phyloP scores from a whole-genome alignment of 306 rosid species.

The Cercis canadensis region DNA sequence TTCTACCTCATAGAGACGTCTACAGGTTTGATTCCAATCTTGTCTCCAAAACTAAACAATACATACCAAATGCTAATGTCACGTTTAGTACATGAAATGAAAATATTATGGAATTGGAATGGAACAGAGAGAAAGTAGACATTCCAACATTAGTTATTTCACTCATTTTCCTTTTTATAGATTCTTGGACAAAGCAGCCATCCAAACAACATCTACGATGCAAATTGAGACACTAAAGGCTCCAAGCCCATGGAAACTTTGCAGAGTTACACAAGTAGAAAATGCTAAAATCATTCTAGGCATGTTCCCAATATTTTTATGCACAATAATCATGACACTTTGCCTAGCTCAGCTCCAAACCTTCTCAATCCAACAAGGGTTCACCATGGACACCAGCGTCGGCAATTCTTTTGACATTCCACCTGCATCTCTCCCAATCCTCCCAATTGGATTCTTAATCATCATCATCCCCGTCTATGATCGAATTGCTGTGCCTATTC shows the following conservation, averaged over 20 bases:
- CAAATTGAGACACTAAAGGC: conserved; percentile 35
- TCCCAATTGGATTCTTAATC: conserved; percentile 73
- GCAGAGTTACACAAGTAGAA: conserved; percentile 96
- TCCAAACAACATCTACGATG: conserved; percentile 38
- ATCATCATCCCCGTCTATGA: conserved; percentile 78
- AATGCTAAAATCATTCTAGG: conserved; percentile 76
- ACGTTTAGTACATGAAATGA: too few species aligned
- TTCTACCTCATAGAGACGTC: conserved; percentile 71
- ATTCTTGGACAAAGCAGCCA: conserved; percentile 92
- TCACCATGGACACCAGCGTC: conserved; percentile 77
- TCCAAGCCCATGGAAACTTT: conserved; percentile 75
- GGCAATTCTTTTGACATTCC: conserved; percentile 70
- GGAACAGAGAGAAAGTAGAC: too few species aligned
- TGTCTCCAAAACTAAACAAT: not conserved
- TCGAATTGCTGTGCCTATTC: conserved; percentile 61
- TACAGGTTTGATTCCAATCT: conserved; percentile 50
- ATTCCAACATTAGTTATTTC: too few species aligned
- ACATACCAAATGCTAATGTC: too few species aligned
- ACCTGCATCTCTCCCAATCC: conserved; percentile 84
- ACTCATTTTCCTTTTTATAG: conserved; percentile 42
- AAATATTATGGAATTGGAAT: too few species aligned
- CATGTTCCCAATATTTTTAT: conserved; percentile 79
- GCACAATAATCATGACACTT: conserved; percentile 93
- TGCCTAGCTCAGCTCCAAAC: conserved; percentile 97
- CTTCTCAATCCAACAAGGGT: conserved; percentile 83